These are phyloP conservation scores for Mrakia blollopis DNA, from an alignment of 768 basidiomycete genomes.

Conservation along the genomic window DNA sequence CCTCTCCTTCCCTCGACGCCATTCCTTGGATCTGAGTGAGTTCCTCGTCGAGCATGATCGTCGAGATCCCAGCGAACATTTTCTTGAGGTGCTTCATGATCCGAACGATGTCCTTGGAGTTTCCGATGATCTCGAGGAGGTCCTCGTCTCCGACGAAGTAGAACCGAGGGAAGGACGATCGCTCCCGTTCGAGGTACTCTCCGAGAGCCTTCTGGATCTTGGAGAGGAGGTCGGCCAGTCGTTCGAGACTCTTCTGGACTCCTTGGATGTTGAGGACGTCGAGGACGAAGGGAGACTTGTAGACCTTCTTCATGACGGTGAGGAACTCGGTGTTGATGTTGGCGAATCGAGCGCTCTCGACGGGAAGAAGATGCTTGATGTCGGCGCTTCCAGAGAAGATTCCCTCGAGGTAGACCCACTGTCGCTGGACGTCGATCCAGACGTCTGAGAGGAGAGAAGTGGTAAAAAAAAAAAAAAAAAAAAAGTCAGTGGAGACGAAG, in stretches of 20 bases:
- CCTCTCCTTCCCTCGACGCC: slow-evolving; percentile 93
- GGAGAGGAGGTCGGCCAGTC: slow-evolving; percentile 87
- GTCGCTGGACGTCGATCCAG: slow-evolving; percentile 98
- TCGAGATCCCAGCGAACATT: slow-evolving; percentile 98
- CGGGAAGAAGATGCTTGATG: slow-evolving; percentile 96
- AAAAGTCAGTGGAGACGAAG: not conserved
- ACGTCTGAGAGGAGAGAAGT: slow-evolving; percentile 59
- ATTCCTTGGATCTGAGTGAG: slow-evolving; percentile 84
- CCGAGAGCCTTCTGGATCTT: slow-evolving; percentile 99
- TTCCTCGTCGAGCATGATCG: slow-evolving; percentile 80
- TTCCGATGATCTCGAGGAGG: slow-evolving; percentile 95
- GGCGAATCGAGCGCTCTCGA: slow-evolving; percentile 94
- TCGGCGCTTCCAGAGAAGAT: slow-evolving; percentile 99
- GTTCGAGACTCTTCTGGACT: slow-evolving; percentile 95
- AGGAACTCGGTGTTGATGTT: slow-evolving; percentile 99
- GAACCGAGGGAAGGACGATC: slow-evolving; percentile 96
- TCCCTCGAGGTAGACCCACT: slow-evolving; percentile 99
- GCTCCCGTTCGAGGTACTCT: slow-evolving; percentile 96
- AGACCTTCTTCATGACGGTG: slow-evolving; percentile 98
- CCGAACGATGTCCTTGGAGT: slow-evolving; percentile 95
- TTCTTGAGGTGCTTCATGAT: slow-evolving; percentile 99
- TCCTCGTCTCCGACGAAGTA: slow-evolving; percentile 99
- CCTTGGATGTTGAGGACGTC: slow-evolving; percentile 95
- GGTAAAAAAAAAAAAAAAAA: not conserved
- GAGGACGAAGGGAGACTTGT: slow-evolving; percentile 95